Conservation (phyloP, 2,329 filamentous ascomycete genomes). For the Teratosphaeria viscida region DNA sequence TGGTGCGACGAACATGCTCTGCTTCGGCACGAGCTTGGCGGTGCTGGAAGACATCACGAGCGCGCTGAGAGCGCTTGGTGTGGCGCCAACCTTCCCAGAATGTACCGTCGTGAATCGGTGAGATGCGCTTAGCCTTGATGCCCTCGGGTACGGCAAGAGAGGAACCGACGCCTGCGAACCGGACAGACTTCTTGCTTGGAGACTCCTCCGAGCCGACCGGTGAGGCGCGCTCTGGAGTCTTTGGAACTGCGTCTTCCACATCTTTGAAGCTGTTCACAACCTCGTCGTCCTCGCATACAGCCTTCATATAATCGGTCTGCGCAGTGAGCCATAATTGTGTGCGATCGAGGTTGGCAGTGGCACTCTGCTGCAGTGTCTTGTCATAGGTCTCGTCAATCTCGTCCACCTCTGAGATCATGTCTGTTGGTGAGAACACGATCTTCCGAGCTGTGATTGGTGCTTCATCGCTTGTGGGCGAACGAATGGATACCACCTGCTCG, state of each 20-base stretch:
- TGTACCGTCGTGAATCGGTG: conserved; percentile 38
- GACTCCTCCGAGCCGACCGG: conserved; percentile 18
- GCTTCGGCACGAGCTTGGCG: conserved; percentile 79
- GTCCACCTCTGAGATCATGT: conserved; percentile 28
- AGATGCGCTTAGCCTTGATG: conserved; percentile 15
- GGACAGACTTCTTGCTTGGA: conserved; percentile 61
- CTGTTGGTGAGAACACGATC: conserved; percentile 30
- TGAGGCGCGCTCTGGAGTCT: conserved; percentile 18
- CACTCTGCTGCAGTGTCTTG: conserved; percentile 58
- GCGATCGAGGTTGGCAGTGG: conserved; percentile 66
- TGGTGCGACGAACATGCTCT: conserved; percentile 71
- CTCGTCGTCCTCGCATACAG: conserved; percentile 22
- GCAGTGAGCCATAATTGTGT: conserved; percentile 79
- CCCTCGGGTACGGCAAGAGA: conserved; percentile 9
- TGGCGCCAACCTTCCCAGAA: conserved; percentile 67
- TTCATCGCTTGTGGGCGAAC: conserved; percentile 28
- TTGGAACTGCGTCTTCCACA: conserved; percentile 20
- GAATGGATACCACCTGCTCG: conserved; percentile 58
- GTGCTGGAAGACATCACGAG: conserved; percentile 71
- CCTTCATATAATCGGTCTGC: conserved; percentile 56
- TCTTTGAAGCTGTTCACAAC: conserved; percentile 20
- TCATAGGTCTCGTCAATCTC: conserved; percentile 61
- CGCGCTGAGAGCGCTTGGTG: conserved; percentile 49
- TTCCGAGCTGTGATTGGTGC: conserved; percentile 55
- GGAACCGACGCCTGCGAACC: conserved; percentile 39